Evolutionary conservation across 2,329 filamentous ascomycete species (phyloP).

Genomic region (Arthrocladium fulminans): DNA sequence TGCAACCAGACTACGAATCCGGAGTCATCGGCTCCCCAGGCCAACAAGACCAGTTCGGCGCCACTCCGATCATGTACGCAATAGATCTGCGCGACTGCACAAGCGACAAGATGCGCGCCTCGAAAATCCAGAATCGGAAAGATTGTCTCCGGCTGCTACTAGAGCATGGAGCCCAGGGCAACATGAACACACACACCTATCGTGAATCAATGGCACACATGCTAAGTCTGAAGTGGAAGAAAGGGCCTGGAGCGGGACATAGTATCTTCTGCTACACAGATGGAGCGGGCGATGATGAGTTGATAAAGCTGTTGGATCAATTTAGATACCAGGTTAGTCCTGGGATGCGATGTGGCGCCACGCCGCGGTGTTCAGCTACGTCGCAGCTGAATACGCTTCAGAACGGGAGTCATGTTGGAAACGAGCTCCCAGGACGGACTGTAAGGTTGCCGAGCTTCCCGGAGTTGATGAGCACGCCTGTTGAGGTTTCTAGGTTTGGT

Average conservation of each 20-base stretch:
- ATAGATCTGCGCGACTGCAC: constrained; percentile 10
- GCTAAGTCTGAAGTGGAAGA: constrained; percentile 27
- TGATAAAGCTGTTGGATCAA: neutral
- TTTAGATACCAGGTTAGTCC: constrained; percentile 1
- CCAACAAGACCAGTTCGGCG: constrained; percentile 17
- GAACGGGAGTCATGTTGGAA: neutral
- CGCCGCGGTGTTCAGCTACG: neutral
- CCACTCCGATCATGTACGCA: constrained; percentile 19
- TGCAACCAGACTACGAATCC: constrained; percentile 11
- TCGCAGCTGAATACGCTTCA: neutral
- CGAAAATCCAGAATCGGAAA: neutral
- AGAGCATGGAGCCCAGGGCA: neutral
- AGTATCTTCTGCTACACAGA: constrained; percentile 7
- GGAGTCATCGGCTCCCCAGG: constrained; percentile 1
- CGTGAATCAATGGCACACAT: constrained; percentile 31
- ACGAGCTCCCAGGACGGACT: neutral
- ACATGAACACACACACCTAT: constrained; percentile 25
- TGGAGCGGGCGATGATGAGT: neutral
- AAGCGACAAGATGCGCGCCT: neutral
- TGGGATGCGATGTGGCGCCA: constrained; percentile 2
- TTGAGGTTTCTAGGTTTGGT: neutral
- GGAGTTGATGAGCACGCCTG: constrained; percentile 2
- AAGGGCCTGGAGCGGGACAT: neutral
- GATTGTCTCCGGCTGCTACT: constrained; percentile 2
- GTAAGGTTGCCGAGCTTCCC: neutral